These are phyloP conservation scores for Cyclotella cryptica DNA, from an alignment of 108 stramenopile genomes.

Conservation along the genomic window DNA sequence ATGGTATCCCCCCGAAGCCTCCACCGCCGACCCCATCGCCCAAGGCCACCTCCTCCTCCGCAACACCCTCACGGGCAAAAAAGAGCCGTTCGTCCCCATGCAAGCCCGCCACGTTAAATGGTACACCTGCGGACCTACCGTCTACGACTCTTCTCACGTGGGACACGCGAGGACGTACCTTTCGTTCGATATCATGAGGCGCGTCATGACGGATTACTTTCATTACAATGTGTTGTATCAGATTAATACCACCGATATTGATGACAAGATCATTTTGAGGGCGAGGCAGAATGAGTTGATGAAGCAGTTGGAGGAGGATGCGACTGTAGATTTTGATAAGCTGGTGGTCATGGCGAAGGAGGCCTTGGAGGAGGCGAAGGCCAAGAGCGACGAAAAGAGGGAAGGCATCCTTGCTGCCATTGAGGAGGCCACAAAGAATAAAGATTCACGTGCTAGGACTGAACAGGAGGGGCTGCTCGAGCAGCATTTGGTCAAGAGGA, in stretches of 20 bases:
- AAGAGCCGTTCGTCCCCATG: constrained; percentile 72
- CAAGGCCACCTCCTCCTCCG: constrained; percentile 63
- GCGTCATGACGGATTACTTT: constrained; percentile 96
- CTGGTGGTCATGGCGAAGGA: constrained; percentile 44
- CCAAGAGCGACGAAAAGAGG: constrained; percentile 62
- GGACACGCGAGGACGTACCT: constrained; percentile 99
- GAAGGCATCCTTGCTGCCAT: constrained; percentile 49
- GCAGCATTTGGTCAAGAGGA: constrained; percentile 61
- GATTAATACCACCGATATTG: constrained; percentile 97
- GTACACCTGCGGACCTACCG: constrained; percentile 98
- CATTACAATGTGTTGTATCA: constrained; percentile 91
- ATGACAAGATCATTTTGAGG: constrained; percentile 98
- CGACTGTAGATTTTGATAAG: constrained; percentile 38
- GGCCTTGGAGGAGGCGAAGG: constrained; percentile 61
- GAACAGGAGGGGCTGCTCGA: constrained; percentile 63
- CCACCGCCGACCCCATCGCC: constrained; percentile 59
- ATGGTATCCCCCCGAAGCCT: constrained; percentile 58
- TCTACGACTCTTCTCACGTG: constrained; percentile 96
- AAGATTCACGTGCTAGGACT: constrained; percentile 56
- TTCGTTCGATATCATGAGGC: constrained; percentile 96
- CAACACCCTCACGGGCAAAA: constrained; percentile 70
- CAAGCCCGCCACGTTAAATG: constrained; percentile 54
- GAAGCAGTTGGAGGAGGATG: constrained; percentile 53
- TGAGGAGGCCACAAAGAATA: constrained; percentile 58
- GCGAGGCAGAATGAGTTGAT: constrained; percentile 75